phyloP scores from a whole-genome alignment of 2,329 filamentous ascomycete species.

The Cryoendolithus antarcticus region DNA sequence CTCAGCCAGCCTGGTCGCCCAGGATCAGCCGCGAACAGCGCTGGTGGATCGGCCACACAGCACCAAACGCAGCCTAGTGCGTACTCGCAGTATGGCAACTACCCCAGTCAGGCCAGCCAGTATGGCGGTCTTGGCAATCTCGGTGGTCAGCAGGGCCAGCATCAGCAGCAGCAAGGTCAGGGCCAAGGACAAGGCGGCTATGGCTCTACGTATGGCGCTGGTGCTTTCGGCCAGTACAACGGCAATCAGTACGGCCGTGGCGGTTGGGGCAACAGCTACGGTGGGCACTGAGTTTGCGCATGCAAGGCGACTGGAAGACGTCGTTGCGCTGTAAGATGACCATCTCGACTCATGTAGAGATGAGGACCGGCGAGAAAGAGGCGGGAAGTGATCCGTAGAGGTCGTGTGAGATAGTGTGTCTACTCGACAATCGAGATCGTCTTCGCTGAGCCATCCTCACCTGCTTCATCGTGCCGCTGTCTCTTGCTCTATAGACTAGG shows the following conservation, averaged over 20 bases:
- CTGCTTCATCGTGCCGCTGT: no score
- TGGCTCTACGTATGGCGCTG: constrained; percentile 28
- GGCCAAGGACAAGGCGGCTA: constrained; percentile 30
- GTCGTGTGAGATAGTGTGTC: no score
- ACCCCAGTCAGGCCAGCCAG: constrained; percentile 36
- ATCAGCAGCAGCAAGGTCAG: constrained; percentile 21
- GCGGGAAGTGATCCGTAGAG: no score
- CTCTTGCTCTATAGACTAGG: no score
- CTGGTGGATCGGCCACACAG: constrained; percentile 37
- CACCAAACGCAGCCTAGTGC: constrained; percentile 48
- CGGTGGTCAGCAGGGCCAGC: constrained; percentile 29
- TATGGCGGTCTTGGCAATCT: constrained; percentile 41
- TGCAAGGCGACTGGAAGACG: no score
- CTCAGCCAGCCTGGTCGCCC: constrained; percentile 51
- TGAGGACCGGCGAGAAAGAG: no score
- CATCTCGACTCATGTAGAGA: no score
- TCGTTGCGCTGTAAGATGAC: no score
- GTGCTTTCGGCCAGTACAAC: constrained; percentile 28
- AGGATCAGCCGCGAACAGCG: constrained; percentile 49
- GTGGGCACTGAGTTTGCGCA: constrained; percentile 8
- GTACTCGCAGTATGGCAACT: constrained; percentile 42
- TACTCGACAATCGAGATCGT: no score
- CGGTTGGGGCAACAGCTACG: constrained; percentile 24
- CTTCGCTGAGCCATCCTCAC: no score
- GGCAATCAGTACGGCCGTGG: constrained; percentile 18